Evolutionary conservation across 1,284 basidiomycete genomes (phyloP), one percentile per base, ranked within the genome.

Genomic region (Singerocomus rubriflavus): DNA sequence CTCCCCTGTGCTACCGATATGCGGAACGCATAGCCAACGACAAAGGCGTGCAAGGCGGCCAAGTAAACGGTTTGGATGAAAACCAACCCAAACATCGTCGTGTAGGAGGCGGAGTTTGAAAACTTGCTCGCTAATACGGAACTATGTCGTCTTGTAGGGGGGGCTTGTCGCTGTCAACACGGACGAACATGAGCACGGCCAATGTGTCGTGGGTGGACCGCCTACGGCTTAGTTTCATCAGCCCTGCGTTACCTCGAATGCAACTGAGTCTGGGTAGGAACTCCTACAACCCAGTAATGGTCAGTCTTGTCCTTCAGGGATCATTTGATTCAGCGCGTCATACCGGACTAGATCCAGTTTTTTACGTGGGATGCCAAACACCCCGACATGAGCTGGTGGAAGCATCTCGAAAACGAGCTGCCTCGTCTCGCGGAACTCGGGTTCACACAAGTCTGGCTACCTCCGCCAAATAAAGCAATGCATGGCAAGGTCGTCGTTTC

Each of bases 361-460:
- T 92, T 91, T 58, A 90, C 88, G 21, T 92, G 90, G 90, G 81
- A 90, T 57, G 75, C 79, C 46, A 68, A 67, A 36, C 77, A 78
- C 62, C 74, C 73, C 40, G 71, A 67, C 49, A 70, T 79, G 74
- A 91, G 80, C 63, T 91, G 88, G 88, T 98, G 92, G 91, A 80
- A 82, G 58, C 84, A 91, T 70, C 81, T 95, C 44, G 82, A 88
- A 61, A 63, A 65, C 9, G 85, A 94, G 62, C 73, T 88, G 14
- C 82, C 88, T 26, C 71, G 70, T 32, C 78, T 98, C 21, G 81
- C 81, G 8, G 75, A 80, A 31, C 79, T 93, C 61, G 95, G 94
- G 25, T 81, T 96, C 61, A 95, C 93, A 0, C 87, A 88, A 63
- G 75, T 83, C 6, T 91, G 88, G 94, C 76, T 79, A 54, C 91